phyloP scores from a whole-genome alignment of 1,139 yeast species.

The Yamadazyma conglobata region DNA sequence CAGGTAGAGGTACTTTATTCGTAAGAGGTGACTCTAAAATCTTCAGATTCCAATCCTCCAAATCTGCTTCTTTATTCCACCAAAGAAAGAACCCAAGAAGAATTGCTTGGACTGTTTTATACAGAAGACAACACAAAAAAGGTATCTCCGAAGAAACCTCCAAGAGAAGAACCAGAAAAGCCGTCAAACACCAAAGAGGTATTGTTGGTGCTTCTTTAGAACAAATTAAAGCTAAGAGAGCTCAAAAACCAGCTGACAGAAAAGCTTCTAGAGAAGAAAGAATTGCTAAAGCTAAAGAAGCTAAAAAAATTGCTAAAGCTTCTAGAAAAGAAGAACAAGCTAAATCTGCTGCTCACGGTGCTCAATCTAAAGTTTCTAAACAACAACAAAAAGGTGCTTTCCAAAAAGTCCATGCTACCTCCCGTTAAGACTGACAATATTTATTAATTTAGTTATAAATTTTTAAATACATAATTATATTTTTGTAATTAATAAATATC shows the following conservation, averaged over 20 bases:
- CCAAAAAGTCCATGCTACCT: conserved; percentile 95
- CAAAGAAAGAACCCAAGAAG: conserved; percentile 99
- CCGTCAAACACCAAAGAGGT: conserved; percentile 98
- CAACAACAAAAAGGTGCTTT: conserved; percentile 90
- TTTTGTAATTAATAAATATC: conserved; percentile 20
- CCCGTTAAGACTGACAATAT: conserved; percentile 62
- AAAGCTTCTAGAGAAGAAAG: conserved; percentile 95
- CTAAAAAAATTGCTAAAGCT: conserved; percentile 91
- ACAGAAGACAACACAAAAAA: conserved; percentile 99
- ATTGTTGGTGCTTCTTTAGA: conserved; percentile 99
- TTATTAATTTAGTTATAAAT: conserved; percentile 13
- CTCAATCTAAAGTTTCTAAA: conserved; percentile 65
- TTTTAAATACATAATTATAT: conserved; percentile 8
- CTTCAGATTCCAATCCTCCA: conserved; percentile 99
- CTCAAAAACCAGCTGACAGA: conserved; percentile 95
- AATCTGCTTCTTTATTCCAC: conserved; percentile 96
- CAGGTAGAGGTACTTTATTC: conserved; percentile 99
- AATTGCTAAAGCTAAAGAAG: conserved; percentile 88
- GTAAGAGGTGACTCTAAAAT: conserved; percentile 99
- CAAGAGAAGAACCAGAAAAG: conserved; percentile 96
- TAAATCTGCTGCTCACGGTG: conserved; percentile 72
- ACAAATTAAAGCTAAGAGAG: conserved; percentile 96
- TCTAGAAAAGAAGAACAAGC: conserved; percentile 95
- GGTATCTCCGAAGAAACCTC: conserved; percentile 98
- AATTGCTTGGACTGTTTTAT: conserved; percentile 98